Evolutionary conservation across 352 stramenopile genomes (phyloP).

Genomic region (Phytophthora tubulina): DNA sequence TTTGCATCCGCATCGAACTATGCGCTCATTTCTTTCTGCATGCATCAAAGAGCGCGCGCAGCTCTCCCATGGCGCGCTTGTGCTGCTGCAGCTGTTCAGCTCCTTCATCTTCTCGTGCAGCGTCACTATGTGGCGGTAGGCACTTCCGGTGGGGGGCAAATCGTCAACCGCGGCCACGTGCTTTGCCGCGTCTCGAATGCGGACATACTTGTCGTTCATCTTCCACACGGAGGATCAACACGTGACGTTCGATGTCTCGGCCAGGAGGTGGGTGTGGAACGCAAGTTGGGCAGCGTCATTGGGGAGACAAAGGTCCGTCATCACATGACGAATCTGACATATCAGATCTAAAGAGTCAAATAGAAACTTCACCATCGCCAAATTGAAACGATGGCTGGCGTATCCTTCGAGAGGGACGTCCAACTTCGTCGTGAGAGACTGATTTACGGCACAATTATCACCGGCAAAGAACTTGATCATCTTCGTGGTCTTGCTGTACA

Average conservation of each 20-base stretch:
- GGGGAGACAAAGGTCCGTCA: neutral
- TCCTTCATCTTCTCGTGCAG: constrained; percentile 32
- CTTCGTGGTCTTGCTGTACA: neutral
- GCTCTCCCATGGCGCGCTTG: constrained; percentile 24
- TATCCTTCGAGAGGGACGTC: neutral
- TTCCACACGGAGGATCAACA: constrained; percentile 1
- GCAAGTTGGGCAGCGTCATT: neutral
- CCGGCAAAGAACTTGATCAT: neutral
- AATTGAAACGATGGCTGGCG: neutral
- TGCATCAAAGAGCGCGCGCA: constrained; percentile 3
- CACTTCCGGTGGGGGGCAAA: neutral
- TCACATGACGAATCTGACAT: neutral
- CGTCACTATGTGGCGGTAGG: neutral
- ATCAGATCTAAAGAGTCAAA: constrained; percentile 1
- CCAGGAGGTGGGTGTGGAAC: neutral
- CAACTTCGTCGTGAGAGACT: neutral
- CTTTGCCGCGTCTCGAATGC: neutral
- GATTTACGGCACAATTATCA: neutral
- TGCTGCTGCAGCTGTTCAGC: constrained; percentile 29
- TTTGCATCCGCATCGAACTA: constrained; percentile 7
- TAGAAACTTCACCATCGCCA: neutral
- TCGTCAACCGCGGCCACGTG: neutral
- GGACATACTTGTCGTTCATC: neutral
- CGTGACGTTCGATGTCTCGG: neutral
- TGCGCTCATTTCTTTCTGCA: constrained; percentile 26